Base-by-base conservation (phyloP, 768 basidiomycete genomes). In the Xerocomellus intermedius region DNA sequence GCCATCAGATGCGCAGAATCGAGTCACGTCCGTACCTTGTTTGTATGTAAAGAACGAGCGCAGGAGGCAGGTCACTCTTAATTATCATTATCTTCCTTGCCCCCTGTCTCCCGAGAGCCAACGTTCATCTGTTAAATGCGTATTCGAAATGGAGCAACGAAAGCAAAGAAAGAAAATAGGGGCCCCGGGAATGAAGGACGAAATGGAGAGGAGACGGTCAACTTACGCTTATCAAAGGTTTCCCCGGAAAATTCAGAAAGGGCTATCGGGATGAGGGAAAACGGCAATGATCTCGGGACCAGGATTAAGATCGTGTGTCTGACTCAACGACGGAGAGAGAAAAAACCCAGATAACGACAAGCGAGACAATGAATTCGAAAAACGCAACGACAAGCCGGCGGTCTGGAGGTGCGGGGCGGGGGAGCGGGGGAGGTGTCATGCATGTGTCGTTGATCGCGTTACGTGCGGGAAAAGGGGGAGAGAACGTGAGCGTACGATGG, bases 1-100 rank as follows among this genome's bases (percentile, higher is more conserved):
- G 63, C 59, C 63, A 58, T 65, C 58, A 61, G 62, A 61, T 64
- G 51, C 50, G 44, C 49, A 46, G 39, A 48, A 30, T 24, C 21
- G 46, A 56, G 22, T 47, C 53, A 35, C 10, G 17, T 4, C n/a
- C 57, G 48, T 48, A 48, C 50, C 60, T 55, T 22, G 13, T 38
- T 10, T 45, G 61, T 59, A 63, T 54, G 60, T 63, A 61, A 61
- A 30, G 42, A 28, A 42, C 24, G 30, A 39, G 21, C 52, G 35
- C 36, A 39, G 36, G 28, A 32, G 45, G 21, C 30, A 56, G 36
- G 39, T 39, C 43, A 17, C 21, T 8, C 37, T 48, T 44, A 17
- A 45, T 37, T 14, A 19, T 49, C 39, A 33, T 36, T 10, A 4
- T 12, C 22, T 48, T n/a, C n/a, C n/a, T n/a, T 35, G 10, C 5